These are phyloP conservation scores for Casuarina glauca DNA, from an alignment of 306 rosid genomes.

Conservation along the genomic window DNA sequence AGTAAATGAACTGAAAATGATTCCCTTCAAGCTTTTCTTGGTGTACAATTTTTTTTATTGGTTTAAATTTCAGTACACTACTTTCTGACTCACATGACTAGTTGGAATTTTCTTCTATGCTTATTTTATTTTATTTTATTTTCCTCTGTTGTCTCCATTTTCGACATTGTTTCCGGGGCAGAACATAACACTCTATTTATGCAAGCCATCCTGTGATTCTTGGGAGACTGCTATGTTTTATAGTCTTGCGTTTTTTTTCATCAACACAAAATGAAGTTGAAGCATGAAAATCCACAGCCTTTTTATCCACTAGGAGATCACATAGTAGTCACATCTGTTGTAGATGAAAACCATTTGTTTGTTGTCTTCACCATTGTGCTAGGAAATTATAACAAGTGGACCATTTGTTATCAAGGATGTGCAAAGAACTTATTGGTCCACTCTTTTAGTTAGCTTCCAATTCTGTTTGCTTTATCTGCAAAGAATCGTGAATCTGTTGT, in stretches of 20 bases:
- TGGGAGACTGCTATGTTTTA: not conserved
- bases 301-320: not conserved
- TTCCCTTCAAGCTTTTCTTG: not conserved
- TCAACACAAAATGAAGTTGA: not conserved
- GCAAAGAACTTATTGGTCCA: no score
- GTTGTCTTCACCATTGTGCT: no score
- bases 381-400: no score
- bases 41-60: not conserved
- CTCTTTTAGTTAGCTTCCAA: not conserved
- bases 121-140: no score
- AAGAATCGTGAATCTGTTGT: not conserved
- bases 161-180: no score
- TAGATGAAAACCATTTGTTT: no score
- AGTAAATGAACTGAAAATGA: not conserved
- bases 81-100: no score
- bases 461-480: not conserved
- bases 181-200: not conserved
- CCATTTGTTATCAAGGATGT: no score
- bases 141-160: not conserved
- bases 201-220: not conserved
- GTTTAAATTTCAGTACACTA: no score
- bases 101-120: no score
- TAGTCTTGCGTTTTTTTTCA: not conserved
- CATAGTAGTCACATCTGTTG: not conserved
- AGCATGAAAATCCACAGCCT: not conserved